phyloP scores from a whole-genome alignment of 345 rosid species.

The Hevea brasiliensis region DNA sequence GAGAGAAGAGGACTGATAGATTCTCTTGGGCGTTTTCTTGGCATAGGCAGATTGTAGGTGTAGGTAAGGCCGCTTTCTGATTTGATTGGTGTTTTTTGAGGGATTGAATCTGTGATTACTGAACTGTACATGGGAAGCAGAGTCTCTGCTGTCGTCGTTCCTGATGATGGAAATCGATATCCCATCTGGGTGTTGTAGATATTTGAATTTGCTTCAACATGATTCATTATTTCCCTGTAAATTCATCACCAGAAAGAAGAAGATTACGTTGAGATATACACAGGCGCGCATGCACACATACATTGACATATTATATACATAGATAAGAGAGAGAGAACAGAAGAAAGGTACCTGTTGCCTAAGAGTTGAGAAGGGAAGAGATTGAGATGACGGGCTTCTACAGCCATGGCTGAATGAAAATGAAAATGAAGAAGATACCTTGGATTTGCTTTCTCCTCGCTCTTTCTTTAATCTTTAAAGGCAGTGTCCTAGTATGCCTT shows the following conservation, averaged over 20 bases:
- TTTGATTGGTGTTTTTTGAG: conserved; percentile 47
- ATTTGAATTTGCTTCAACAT: conserved; percentile 41
- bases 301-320: no score
- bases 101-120: conserved; percentile 37
- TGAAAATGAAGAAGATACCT: not conserved
- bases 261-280: not conserved
- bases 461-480: not conserved
- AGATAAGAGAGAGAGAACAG: no score
- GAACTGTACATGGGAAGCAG: conserved; percentile 47
- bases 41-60: conserved; percentile 45
- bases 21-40: conserved; percentile 50
- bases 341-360: conserved; percentile 42
- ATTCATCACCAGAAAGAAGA: conserved; percentile 6
- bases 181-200: conserved; percentile 44
- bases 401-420: conserved; percentile 55
- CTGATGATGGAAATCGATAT: conserved; percentile 45
- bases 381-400: conserved; percentile 59
- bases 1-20: conserved; percentile 31
- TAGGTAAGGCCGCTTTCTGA: conserved; percentile 64
- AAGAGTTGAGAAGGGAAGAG: conserved; percentile 48
- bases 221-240: conserved; percentile 56
- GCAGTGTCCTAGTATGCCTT: not conserved
- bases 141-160: conserved; percentile 36
- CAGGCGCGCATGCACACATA: no score
- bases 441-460: not conserved